Evolutionary conservation across 768 basidiomycete species (phyloP).

Genomic region (Mycena capillaripes): DNA sequence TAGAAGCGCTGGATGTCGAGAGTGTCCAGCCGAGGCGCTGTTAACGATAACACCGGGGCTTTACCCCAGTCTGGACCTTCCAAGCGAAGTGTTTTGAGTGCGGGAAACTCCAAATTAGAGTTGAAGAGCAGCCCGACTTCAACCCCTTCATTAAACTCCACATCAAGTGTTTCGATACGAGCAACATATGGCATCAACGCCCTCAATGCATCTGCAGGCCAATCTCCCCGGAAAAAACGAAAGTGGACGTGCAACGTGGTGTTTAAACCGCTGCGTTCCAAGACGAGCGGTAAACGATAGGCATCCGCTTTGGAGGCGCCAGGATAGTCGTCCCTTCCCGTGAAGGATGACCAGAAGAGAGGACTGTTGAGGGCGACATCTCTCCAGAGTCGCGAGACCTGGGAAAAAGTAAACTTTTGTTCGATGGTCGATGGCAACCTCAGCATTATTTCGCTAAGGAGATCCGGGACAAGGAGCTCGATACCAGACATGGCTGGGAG

Average conservation of each 20-base stretch:
- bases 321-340: background rate
- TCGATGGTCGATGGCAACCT: background rate
- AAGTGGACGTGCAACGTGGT: background rate
- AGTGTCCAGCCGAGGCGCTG: background rate
- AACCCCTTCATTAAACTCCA: accelerated
- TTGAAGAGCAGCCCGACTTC: background rate
- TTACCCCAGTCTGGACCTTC: accelerated
- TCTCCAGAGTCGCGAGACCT: conserved; percentile 6
- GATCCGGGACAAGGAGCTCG: conserved; percentile 1
- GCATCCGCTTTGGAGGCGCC: background rate
- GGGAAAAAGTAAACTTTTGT: conserved; percentile 1
- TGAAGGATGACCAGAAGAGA: conserved; percentile 9
- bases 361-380: background rate
- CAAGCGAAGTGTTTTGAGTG: background rate
- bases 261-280: conserved; percentile 5
- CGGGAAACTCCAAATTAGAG: background rate
- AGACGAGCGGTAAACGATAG: background rate
- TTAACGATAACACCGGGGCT: background rate
- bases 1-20: background rate
- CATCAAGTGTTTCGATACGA: conserved; percentile 11
- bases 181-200: background rate
- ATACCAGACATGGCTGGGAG: background rate
- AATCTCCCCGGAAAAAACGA: background rate
- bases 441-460: conserved; percentile 9
- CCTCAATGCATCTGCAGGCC: background rate